phyloP scores from a whole-genome alignment of 805 yeast genomes.

The Pichia rugopelliculosa region DNA sequence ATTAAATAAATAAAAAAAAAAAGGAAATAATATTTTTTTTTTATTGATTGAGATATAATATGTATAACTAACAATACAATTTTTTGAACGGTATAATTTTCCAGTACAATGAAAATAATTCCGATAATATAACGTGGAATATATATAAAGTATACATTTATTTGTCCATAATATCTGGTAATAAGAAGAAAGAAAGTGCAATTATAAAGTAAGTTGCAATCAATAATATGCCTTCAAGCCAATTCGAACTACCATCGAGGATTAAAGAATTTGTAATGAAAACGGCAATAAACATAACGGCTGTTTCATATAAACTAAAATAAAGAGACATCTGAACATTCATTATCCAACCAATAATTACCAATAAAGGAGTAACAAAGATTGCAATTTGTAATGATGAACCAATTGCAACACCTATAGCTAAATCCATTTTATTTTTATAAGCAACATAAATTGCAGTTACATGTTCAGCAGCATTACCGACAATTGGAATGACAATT shows the following conservation, averaged over 20 bases:
- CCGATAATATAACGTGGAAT: too few relatives aligned
- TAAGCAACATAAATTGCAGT: slow-evolving; percentile 93
- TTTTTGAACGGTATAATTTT: too few relatives aligned
- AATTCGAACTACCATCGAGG: slow-evolving; percentile 90
- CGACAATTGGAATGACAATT: slow-evolving; percentile 91
- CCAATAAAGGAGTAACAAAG: slow-evolving; percentile 93
- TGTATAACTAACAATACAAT: not conserved
- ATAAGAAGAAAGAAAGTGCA: slow-evolving; percentile 83
- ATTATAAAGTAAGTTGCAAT: slow-evolving; percentile 79
- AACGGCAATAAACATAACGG: slow-evolving; percentile 82
- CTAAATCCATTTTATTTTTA: slow-evolving; percentile 95
- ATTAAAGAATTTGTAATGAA: slow-evolving; percentile 81
- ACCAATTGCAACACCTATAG: slow-evolving; percentile 95
- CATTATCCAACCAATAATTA: slow-evolving; percentile 84
- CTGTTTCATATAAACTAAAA: slow-evolving; percentile 91
- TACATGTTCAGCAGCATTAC: slow-evolving; percentile 98
- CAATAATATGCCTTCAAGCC: slow-evolving; percentile 95
- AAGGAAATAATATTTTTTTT: not conserved
- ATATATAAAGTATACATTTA: not conserved
- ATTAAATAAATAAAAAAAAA: not conserved
- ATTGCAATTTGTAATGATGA: slow-evolving; percentile 92
- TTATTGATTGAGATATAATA: not conserved
- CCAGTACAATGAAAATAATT: too few relatives aligned
- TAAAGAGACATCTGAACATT: slow-evolving; percentile 89
- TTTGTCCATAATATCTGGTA: slow-evolving; percentile 51